These are phyloP conservation scores for Fusarium papillatum DNA, from an alignment of 2,329 filamentous ascomycete genomes.

Conservation along the genomic window DNA sequence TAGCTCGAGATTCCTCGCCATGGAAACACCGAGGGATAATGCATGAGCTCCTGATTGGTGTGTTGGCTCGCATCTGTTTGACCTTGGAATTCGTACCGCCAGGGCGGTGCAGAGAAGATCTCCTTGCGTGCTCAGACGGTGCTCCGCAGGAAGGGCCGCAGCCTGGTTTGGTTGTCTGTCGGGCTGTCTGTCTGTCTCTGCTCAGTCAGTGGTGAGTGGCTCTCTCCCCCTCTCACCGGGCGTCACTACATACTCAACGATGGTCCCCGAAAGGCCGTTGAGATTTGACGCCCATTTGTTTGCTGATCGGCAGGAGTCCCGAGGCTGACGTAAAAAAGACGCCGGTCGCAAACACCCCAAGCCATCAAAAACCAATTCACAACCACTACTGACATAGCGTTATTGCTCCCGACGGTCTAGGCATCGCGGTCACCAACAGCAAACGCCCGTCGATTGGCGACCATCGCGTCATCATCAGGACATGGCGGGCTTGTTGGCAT, in stretches of 20 bases:
- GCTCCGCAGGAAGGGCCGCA: conserved; percentile 19
- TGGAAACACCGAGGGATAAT: conserved; percentile 20
- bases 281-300: conserved; percentile 12
- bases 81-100: conserved; percentile 9
- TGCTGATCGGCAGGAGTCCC: conserved; percentile 15
- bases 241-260: neutral
- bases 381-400: neutral
- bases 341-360: neutral
- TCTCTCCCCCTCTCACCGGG: neutral
- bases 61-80: conserved; percentile 14
- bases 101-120: conserved; percentile 24
- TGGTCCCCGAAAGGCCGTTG: conserved; percentile 7
- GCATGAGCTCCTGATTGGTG: conserved; percentile 26
- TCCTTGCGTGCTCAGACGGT: conserved; percentile 17
- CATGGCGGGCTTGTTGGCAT: conserved; percentile 7
- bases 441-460: neutral
- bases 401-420: neutral
- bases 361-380: conserved; percentile 1
- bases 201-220: neutral
- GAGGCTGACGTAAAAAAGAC: conserved; percentile 16
- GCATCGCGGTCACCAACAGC: neutral
- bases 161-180: neutral
- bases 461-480: conserved; percentile 31
- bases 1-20: conserved; percentile 24
- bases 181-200: neutral